These are phyloP conservation scores for Lepidium aucheri DNA, from an alignment of 345 rosid genomes.

Conservation along the genomic window DNA sequence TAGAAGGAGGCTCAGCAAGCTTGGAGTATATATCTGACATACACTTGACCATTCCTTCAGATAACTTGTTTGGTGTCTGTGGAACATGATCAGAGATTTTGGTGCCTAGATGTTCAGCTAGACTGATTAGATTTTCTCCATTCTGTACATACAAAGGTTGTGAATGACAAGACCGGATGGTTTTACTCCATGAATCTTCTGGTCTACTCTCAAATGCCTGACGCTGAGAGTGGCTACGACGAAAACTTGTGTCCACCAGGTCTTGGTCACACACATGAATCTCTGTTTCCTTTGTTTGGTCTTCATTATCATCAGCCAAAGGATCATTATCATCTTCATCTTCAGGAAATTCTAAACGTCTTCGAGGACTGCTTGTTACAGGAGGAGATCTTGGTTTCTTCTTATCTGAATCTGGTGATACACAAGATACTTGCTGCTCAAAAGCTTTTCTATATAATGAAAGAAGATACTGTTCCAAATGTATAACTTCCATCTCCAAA, in stretches of 20 bases:
- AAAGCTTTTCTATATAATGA: constrained; percentile 78
- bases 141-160: constrained; percentile 73
- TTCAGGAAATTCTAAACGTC: constrained; percentile 34
- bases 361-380: constrained; percentile 35
- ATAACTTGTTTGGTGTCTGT: constrained; percentile 79
- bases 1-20: constrained; percentile 78
- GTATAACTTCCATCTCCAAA: constrained; percentile 81
- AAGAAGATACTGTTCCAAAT: constrained; percentile 89
- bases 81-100: constrained; percentile 83
- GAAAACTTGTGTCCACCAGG: constrained; percentile 44
- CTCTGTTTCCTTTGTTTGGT: constrained; percentile 28
- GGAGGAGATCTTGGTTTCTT: constrained; percentile 45
- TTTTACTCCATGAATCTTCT: constrained; percentile 45
- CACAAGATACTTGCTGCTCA: constrained; percentile 52
- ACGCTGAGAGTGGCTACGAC: constrained; percentile 74
- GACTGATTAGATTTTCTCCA: constrained; percentile 59
- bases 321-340: constrained; percentile 28
- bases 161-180: constrained; percentile 70
- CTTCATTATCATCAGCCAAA: constrained; percentile 24
- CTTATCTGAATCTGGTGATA: constrained; percentile 42
- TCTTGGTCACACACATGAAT: constrained; percentile 30
- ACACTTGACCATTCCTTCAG: constrained; percentile 96
- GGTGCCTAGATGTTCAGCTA: constrained; percentile 95
- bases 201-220: constrained; percentile 44
- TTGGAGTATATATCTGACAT: constrained; percentile 86